Conservation (phyloP, 2,329 filamentous ascomycete species). For the Alternaria hordeiaustralica region DNA sequence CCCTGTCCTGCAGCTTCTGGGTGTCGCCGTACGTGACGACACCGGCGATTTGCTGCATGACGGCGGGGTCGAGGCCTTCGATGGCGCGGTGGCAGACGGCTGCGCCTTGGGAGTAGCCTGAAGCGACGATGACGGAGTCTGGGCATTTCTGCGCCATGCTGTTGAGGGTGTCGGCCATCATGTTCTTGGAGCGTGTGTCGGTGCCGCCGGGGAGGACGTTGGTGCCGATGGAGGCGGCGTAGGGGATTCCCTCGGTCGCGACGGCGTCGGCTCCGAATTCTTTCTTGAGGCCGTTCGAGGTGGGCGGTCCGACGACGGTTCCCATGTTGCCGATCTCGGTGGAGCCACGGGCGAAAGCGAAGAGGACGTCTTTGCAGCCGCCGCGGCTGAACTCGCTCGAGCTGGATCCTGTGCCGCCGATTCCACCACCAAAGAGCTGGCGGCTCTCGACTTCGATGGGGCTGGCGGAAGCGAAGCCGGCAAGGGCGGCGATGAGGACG, state of each 20-base stretch:
- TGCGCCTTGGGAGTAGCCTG: conserved; percentile 43
- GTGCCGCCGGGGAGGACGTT: conserved; percentile 43
- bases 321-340: conserved; percentile 59
- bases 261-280: conserved; percentile 34
- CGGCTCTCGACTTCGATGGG: conserved; percentile 37
- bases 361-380: conserved; percentile 52
- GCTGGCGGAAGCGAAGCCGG: conserved; percentile 25
- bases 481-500: conserved; percentile 29
- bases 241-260: conserved; percentile 44
- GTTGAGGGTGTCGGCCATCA: conserved; percentile 32
- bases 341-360: conserved; percentile 59
- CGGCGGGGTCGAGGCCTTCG: conserved; percentile 30
- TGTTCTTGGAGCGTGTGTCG: conserved; percentile 24
- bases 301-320: conserved; percentile 39
- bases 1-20: conserved; percentile 49
- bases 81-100: conserved; percentile 46
- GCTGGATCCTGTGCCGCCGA: conserved; percentile 27
- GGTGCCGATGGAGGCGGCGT: conserved; percentile 34
- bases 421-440: conserved; percentile 15
- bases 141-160: conserved; percentile 41
- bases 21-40: conserved; percentile 58
- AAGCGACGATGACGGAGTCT: conserved; percentile 39
- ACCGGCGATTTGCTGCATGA: conserved; percentile 46
- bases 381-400: conserved; percentile 51
- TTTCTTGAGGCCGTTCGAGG: conserved; percentile 38